Evolutionary conservation across 139 green algal species (phyloP).

Genomic region (Chlorella sp.): DNA sequence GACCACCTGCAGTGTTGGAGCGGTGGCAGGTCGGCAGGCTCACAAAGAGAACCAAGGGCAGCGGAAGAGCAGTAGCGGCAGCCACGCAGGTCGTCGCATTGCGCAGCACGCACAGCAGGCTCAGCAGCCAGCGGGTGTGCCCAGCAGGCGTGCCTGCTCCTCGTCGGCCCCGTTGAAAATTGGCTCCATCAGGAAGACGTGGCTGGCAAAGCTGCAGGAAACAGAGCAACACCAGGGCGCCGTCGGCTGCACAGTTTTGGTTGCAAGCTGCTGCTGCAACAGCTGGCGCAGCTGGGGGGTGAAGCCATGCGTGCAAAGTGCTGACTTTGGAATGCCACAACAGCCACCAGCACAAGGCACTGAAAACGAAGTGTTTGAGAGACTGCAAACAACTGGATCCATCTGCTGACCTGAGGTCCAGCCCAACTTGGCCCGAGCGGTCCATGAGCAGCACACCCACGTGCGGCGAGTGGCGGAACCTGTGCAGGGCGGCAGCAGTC

Average conservation of each 20-base stretch:
- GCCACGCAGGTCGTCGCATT: neutral
- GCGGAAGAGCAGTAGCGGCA: neutral
- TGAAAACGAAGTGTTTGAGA: neutral
- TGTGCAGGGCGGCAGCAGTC: neutral
- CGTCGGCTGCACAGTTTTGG: neutral
- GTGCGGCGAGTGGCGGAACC: conserved; percentile 60
- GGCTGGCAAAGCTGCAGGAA: conserved; percentile 24
- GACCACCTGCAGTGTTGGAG: conserved; percentile 66
- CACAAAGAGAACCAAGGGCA: neutral
- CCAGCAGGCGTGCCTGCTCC: conserved; percentile 59
- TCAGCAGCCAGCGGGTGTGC: too few relatives aligned
- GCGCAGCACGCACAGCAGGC: neutral
- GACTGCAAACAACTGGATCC: neutral
- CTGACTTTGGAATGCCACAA: too few relatives aligned
- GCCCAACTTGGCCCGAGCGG: conserved; percentile 73
- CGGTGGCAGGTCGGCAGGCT: neutral
- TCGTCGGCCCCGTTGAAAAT: conserved; percentile 80
- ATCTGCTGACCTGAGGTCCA: conserved; percentile 83
- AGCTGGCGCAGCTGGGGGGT: too few relatives aligned
- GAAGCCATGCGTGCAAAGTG: too few relatives aligned
- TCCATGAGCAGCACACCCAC: conserved; percentile 87
- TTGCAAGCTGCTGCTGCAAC: neutral
- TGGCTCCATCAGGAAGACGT: conserved; percentile 96
- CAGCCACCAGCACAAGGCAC: too few relatives aligned
- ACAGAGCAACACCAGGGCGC: neutral